These are phyloP conservation scores for Darksidea phi DNA, from an alignment of 495 filamentous ascomycete species.

Conservation along the genomic window DNA sequence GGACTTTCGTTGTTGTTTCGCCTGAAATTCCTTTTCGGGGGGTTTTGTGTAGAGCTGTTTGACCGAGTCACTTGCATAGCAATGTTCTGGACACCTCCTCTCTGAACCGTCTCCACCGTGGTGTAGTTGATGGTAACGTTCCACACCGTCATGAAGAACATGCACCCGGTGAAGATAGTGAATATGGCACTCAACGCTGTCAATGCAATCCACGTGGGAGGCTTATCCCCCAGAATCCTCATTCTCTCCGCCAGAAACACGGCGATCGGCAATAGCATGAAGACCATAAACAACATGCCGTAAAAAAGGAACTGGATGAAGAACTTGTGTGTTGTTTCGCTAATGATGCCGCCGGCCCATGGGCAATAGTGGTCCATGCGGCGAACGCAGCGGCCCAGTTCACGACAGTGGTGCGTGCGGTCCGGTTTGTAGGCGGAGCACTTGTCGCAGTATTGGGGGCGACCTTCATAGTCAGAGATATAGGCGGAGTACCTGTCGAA, in stretches of 20 bases:
- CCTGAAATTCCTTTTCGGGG: background rate
- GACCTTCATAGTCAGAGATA: constrained; percentile 74
- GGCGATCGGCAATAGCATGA: constrained; percentile 59
- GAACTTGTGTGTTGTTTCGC: constrained; percentile 82
- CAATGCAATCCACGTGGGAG: constrained; percentile 55
- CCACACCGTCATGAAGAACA: constrained; percentile 69
- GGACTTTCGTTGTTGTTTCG: background rate
- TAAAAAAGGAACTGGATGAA: constrained; percentile 84
- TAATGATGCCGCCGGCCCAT: constrained; percentile 87
- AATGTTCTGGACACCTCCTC: constrained; percentile 52
- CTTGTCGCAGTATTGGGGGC: constrained; percentile 75
- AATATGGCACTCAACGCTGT: constrained; percentile 65
- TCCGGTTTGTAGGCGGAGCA: constrained; percentile 84
- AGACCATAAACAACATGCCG: constrained; percentile 63
- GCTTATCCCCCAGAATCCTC: constrained; percentile 30
- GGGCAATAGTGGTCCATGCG: constrained; percentile 96
- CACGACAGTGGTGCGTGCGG: constrained; percentile 76
- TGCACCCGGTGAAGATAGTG: constrained; percentile 72
- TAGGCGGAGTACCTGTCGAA: constrained; percentile 82
- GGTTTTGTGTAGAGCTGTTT: background rate
- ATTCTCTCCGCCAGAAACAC: constrained; percentile 52
- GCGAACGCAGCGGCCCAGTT: constrained; percentile 71
- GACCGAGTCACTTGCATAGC: constrained; percentile 10
- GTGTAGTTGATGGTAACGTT: constrained; percentile 70
- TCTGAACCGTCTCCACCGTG: constrained; percentile 74